A percentile compares a stretch with the other conserved stretches of the same genome.
Evolutionary conservation across 305 asterid genomes (phyloP).

Genomic region (Solanum chacoense): DNA sequence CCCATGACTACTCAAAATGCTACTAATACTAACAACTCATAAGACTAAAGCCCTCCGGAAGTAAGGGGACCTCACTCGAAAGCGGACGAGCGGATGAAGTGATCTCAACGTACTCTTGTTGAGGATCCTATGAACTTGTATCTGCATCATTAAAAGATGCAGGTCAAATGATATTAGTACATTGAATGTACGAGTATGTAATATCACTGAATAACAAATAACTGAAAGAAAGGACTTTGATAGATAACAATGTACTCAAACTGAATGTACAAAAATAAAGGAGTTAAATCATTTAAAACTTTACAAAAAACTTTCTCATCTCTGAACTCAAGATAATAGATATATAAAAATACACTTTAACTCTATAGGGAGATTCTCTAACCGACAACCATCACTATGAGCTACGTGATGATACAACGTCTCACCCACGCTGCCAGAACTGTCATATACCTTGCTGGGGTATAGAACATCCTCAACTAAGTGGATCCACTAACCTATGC

Average conservation of each 20-base stretch:
- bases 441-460: neutral
- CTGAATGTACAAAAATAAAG: neutral
- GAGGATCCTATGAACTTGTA: neutral
- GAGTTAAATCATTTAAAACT: neutral
- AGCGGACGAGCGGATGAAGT: neutral
- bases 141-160: neutral
- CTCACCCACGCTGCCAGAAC: neutral
- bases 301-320: neutral
- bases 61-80: neutral
- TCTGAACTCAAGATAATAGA: neutral
- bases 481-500: neutral
- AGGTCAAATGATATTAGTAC: neutral
- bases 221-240: neutral
- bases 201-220: too few relatives aligned
- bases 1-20: neutral
- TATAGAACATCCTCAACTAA: neutral
- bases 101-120: too few relatives aligned
- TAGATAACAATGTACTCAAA: neutral
- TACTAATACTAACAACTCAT: neutral
- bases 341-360: too few relatives aligned
- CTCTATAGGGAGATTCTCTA: neutral
- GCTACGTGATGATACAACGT: neutral
- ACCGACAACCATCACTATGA: neutral
- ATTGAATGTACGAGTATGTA: neutral
- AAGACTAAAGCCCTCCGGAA: neutral